Conservation (phyloP, 2,329 filamentous ascomycete species). For the Sporothrix sp. region DNA sequence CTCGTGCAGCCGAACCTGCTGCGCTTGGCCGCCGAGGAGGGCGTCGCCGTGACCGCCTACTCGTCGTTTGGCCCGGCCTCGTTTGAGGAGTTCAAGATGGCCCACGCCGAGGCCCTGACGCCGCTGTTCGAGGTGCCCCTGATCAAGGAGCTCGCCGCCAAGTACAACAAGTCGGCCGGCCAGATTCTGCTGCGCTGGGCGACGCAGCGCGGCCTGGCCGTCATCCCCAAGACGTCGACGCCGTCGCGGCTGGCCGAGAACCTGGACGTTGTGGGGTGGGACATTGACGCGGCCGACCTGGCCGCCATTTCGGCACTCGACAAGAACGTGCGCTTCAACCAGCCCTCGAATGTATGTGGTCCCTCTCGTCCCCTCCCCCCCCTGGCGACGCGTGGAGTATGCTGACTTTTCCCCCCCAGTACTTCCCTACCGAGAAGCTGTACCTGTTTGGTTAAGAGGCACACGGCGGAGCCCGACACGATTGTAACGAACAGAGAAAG, state of each 20-base stretch:
- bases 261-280: slow-evolving; percentile 46
- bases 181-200: slow-evolving; percentile 83
- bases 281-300: slow-evolving; percentile 45
- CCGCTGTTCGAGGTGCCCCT: slow-evolving; percentile 60
- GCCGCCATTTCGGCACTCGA: slow-evolving; percentile 46
- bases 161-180: slow-evolving; percentile 62
- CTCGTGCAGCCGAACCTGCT: slow-evolving; percentile 66
- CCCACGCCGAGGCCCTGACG: slow-evolving; percentile 46
- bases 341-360: slow-evolving; percentile 33
- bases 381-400: neutral
- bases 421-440: slow-evolving; percentile 46
- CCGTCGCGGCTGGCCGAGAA: slow-evolving; percentile 41
- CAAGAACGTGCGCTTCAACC: slow-evolving; percentile 49
- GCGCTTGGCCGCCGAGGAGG: slow-evolving; percentile 57
- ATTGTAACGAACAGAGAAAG: neutral
- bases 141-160: slow-evolving; percentile 56
- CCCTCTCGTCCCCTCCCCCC: neutral
- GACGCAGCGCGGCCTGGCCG: slow-evolving; percentile 69
- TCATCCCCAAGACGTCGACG: slow-evolving; percentile 62
- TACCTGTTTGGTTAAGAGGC: slow-evolving; percentile 47
- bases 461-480: no score
- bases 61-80: slow-evolving; percentile 72
- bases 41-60: slow-evolving; percentile 71
- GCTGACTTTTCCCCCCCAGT: slow-evolving; percentile 26
- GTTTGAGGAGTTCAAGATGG: slow-evolving; percentile 68